Evolutionary conservation across 23 red algal species (phyloP).

Genomic region (Gracilaria vermiculophylla): DNA sequence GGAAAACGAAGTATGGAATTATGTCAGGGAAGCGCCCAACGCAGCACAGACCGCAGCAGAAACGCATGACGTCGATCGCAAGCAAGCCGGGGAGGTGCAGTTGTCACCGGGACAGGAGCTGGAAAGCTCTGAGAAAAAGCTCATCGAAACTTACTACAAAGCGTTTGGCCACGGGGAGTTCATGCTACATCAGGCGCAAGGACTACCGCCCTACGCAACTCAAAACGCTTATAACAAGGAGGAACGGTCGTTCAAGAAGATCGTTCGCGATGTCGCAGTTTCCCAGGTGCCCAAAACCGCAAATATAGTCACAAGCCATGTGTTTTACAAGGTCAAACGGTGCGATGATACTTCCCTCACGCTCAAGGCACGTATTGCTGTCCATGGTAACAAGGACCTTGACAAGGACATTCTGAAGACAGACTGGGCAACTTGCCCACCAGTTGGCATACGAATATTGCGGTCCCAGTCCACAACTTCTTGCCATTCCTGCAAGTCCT

Average conservation of each 20-base stretch:
- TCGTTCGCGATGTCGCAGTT: background rate
- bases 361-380: conserved; percentile 24
- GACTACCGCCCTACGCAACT: background rate
- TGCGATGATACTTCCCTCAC: conserved; percentile 7
- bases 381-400: conserved; percentile 22
- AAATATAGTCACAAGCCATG: conserved; percentile 16
- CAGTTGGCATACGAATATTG: conserved; percentile 4
- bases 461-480: no score
- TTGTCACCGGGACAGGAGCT: background rate
- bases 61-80: background rate
- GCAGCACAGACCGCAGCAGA: background rate
- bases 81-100: background rate
- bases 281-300: background rate
- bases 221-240: conserved; percentile 12
- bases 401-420: background rate
- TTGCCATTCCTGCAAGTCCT: no score
- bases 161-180: conserved; percentile 6
- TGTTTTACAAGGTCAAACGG: conserved; percentile 20
- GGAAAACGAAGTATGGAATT: background rate
- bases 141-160: background rate
- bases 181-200: conserved; percentile 24
- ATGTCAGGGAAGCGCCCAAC: background rate
- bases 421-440: conserved; percentile 15
- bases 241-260: conserved; percentile 23
- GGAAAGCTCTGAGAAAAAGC: background rate